phyloP scores from a whole-genome alignment of 2,329 filamentous ascomycete genomes.

The Aspergillus cejpii region DNA sequence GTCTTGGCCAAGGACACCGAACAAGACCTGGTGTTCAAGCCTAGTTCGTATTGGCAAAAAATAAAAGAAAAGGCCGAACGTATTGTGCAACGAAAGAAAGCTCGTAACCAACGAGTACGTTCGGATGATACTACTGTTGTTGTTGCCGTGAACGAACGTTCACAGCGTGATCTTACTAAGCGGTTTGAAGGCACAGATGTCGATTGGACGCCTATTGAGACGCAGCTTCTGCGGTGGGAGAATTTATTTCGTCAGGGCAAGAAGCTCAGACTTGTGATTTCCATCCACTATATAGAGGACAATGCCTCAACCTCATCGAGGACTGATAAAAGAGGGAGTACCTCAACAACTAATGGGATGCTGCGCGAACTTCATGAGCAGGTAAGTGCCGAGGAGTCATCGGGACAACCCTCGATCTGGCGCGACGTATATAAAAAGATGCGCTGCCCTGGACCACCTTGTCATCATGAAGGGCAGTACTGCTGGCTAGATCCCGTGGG shows the following conservation, averaged over 20 bases:
- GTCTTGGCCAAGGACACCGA: constrained; percentile 17
- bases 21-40: constrained; percentile 16
- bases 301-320: neutral
- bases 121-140: constrained; percentile 19
- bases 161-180: constrained; percentile 18
- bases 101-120: constrained; percentile 18
- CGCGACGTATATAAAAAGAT: constrained; percentile 29
- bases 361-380: constrained; percentile 20
- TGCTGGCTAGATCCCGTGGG: constrained; percentile 30
- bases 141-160: constrained; percentile 18
- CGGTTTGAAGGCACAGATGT: constrained; percentile 18
- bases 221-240: constrained; percentile 17
- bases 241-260: constrained; percentile 18
- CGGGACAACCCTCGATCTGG: constrained; percentile 24
- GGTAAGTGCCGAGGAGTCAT: constrained; percentile 21
- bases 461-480: constrained; percentile 21
- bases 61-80: constrained; percentile 14
- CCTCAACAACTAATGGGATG: constrained; percentile 21
- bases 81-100: constrained; percentile 16
- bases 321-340: constrained; percentile 17
- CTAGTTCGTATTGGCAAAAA: constrained; percentile 15
- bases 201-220: constrained; percentile 20
- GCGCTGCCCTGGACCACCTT: constrained; percentile 26
- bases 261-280: constrained; percentile 19
- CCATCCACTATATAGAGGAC: constrained; percentile 25